phyloP scores from a whole-genome alignment of 768 basidiomycete species.

The Lepiota brunneoincarnata region DNA sequence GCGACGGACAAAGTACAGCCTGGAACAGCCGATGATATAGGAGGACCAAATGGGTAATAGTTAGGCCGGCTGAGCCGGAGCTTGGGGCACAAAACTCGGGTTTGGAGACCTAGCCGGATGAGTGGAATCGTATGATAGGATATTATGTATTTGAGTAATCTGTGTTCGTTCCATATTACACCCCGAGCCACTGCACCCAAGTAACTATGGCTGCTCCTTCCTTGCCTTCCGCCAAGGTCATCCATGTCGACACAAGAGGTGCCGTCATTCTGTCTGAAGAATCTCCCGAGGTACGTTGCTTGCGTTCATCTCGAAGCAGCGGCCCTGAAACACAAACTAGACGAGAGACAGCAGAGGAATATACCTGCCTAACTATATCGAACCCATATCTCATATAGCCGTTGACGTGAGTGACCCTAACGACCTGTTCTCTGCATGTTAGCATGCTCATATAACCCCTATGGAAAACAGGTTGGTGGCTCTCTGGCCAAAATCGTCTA shows the following conservation, averaged over 20 bases:
- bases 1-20: background rate
- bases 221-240: constrained; percentile 79
- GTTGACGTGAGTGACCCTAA: constrained; percentile 73
- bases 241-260: constrained; percentile 93
- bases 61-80: constrained; percentile 5
- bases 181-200: constrained; percentile 14
- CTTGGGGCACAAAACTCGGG: background rate
- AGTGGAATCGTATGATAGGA: constrained; percentile 5
- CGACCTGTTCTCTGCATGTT: background rate
- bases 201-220: constrained; percentile 48
- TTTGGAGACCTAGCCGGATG: constrained; percentile 11
- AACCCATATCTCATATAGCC: constrained; percentile 96
- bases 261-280: constrained; percentile 93
- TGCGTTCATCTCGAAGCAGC: constrained; percentile 11
- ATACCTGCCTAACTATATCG: constrained; percentile 96
- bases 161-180: constrained; percentile 6
- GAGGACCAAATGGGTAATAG: background rate
- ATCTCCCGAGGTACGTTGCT: constrained; percentile 77
- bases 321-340: constrained; percentile 33
- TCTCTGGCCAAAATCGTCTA: constrained; percentile 98
- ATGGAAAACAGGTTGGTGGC: constrained; percentile 76
- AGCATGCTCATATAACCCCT: background rate
- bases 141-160: constrained; percentile 9
- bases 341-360: constrained; percentile 94
- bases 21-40: constrained; percentile 8